A percentile compares a stretch with the other conserved stretches of the same genome.
phyloP scores from a whole-genome alignment of 345 rosid species.

The Streptanthus diversifolius region DNA sequence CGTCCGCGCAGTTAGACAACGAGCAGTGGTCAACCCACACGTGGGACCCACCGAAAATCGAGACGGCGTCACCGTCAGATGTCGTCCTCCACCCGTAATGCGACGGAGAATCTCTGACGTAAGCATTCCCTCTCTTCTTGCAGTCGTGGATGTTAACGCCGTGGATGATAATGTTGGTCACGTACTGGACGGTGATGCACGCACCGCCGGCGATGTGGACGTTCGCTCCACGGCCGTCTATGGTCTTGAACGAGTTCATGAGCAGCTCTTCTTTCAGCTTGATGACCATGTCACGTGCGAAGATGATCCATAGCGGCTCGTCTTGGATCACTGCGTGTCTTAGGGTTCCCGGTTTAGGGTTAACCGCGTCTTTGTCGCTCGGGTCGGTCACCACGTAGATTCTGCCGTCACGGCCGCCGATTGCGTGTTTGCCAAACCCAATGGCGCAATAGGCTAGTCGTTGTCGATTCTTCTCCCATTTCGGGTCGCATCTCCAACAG shows the following conservation, averaged over 20 bases:
- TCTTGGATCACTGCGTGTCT: conserved; percentile 56
- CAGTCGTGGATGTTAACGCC: conserved; percentile 57
- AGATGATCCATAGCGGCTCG: conserved; percentile 61
- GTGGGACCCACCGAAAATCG: conserved; percentile 59
- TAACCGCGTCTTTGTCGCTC: conserved; percentile 44
- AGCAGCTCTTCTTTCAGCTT: conserved; percentile 51
- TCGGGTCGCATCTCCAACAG: conserved; percentile 62
- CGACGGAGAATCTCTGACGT: conserved; percentile 56
- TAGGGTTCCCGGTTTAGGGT: conserved; percentile 63
- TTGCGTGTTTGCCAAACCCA: conserved; percentile 66
- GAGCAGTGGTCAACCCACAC: conserved; percentile 71
- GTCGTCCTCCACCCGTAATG: conserved; percentile 63
- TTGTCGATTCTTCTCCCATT: conserved; percentile 55
- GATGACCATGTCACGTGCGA: conserved; percentile 60
- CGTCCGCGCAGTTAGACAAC: conserved; percentile 54
- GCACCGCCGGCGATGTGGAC: conserved; percentile 61
- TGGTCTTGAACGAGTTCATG: conserved; percentile 62
- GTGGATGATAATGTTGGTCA: conserved; percentile 55
- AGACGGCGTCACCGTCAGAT: conserved; percentile 60
- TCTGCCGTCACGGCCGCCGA: conserved; percentile 61
- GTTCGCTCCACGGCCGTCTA: conserved; percentile 57
- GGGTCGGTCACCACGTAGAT: conserved; percentile 53
- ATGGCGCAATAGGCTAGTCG: conserved; percentile 56
- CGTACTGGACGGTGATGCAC: conserved; percentile 62
- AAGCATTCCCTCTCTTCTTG: conserved; percentile 52